These are phyloP conservation scores for Colletotrichum sansevieriae DNA, from an alignment of 2,329 filamentous ascomycete genomes.

Conservation along the genomic window DNA sequence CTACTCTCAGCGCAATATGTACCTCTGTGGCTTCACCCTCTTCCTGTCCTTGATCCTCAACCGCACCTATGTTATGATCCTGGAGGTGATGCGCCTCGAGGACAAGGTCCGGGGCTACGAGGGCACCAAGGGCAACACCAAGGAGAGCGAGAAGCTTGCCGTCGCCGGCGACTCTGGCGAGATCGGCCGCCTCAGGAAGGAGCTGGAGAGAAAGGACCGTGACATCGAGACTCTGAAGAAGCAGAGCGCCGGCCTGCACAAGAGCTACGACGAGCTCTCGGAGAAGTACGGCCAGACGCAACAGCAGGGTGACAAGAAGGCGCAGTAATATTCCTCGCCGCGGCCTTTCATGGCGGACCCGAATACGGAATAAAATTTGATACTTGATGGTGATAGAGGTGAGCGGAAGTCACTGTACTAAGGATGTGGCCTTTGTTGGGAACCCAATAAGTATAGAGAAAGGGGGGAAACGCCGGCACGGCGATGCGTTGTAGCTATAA, in stretches of 20 bases:
- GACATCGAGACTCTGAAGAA: conserved; percentile 93
- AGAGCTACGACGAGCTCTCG: conserved; percentile 87
- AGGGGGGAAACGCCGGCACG: conserved; percentile 13
- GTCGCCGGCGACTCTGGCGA: conserved; percentile 81
- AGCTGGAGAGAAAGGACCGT: conserved; percentile 83
- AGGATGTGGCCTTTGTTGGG: not conserved
- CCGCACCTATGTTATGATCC: conserved; percentile 98
- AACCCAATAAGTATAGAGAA: not conserved
- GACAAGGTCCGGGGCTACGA: conserved; percentile 90
- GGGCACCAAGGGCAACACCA: conserved; percentile 65
- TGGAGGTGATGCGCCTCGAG: conserved; percentile 91
- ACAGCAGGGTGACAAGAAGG: conserved; percentile 69
- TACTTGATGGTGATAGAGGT: not conserved
- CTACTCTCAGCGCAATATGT: conserved; percentile 99
- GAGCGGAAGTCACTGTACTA: too few relatives aligned
- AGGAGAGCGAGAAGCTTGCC: conserved; percentile 79
- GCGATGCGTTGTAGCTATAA: conserved; percentile 27
- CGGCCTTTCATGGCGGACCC: not conserved
- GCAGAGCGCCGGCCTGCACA: conserved; percentile 85
- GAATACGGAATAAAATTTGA: conserved; percentile 1
- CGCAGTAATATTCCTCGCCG: conserved; percentile 53
- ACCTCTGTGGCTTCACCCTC: conserved; percentile 98
- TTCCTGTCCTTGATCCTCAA: conserved; percentile 99
- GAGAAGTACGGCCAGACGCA: conserved; percentile 80
- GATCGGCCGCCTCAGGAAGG: conserved; percentile 76